Evolutionary conservation across 2,329 filamentous ascomycete genomes (phyloP).

Genomic region (Aspergillus pseudoglaucus): DNA sequence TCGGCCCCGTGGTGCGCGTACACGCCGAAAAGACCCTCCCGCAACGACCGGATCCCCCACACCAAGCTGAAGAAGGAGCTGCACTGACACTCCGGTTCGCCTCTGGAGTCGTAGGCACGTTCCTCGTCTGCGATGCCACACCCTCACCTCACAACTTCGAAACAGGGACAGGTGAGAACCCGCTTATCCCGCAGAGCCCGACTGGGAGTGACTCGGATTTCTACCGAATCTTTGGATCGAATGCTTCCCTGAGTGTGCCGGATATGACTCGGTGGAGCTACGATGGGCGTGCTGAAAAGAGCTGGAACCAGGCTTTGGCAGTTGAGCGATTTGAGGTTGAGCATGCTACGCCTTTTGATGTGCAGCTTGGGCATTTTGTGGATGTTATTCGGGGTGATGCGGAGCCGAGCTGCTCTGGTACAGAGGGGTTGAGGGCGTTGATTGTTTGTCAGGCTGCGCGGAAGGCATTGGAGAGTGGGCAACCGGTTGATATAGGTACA

Average conservation of each 20-base stretch:
- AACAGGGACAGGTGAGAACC: constrained; percentile 54
- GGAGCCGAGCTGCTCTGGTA: constrained; percentile 42
- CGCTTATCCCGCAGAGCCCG: constrained; percentile 36
- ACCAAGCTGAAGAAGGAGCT: constrained; percentile 51
- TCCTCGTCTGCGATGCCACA: constrained; percentile 49
- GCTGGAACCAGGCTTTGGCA: constrained; percentile 36
- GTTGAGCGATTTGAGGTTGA: constrained; percentile 25
- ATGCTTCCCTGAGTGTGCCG: constrained; percentile 48
- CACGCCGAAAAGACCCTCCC: constrained; percentile 44
- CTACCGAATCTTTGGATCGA: constrained; percentile 51
- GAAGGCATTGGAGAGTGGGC: constrained; percentile 35
- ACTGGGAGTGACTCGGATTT: constrained; percentile 34
- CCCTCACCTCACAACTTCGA: constrained; percentile 52
- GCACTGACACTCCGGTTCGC: constrained; percentile 49
- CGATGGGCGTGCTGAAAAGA: constrained; percentile 29
- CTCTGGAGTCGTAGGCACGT: constrained; percentile 51
- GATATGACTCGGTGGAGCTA: constrained; percentile 50
- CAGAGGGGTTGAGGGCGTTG: constrained; percentile 47
- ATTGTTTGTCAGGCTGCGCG: constrained; percentile 49
- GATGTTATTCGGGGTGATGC: constrained; percentile 41
- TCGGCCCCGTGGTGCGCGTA: constrained; percentile 48
- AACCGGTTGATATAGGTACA: constrained; percentile 27
- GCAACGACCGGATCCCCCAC: constrained; percentile 31
- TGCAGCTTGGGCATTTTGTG: constrained; percentile 49
- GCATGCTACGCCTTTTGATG: constrained; percentile 44